Evolutionary conservation across 805 yeast genomes (phyloP).

Genomic region (Wickerhamiella vanderwaltii): DNA sequence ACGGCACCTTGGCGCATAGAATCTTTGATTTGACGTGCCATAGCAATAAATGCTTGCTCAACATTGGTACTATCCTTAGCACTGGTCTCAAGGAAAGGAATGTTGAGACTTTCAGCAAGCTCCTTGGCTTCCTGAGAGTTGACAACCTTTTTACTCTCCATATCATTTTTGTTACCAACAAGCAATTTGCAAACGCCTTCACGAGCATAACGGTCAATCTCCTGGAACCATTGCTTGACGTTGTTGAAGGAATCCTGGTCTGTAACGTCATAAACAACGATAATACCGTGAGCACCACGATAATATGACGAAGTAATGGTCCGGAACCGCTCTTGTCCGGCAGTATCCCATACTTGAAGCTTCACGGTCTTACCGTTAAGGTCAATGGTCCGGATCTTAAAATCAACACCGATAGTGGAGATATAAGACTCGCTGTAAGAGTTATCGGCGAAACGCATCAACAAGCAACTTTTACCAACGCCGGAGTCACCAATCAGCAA

Average conservation of each 20-base stretch:
- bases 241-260: slow-evolving; percentile 81
- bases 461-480: slow-evolving; percentile 92
- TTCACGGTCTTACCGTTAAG: slow-evolving; percentile 95
- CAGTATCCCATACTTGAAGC: slow-evolving; percentile 98
- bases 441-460: slow-evolving; percentile 92
- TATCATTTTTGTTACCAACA: slow-evolving; percentile 94
- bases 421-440: slow-evolving; percentile 94
- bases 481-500: slow-evolving; percentile 97
- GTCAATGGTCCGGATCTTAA: slow-evolving; percentile 54
- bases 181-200: slow-evolving; percentile 92
- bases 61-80: slow-evolving; percentile 93
- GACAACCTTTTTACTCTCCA: slow-evolving; percentile 86
- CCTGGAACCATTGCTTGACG: slow-evolving; percentile 97
- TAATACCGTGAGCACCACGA: slow-evolving; percentile 98
- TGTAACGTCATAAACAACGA: slow-evolving; percentile 94
- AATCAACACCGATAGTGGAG: slow-evolving; percentile 96
- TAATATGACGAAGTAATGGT: slow-evolving; percentile 95
- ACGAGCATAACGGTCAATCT: slow-evolving; percentile 95
- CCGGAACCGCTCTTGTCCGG: slow-evolving; percentile 97
- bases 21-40: slow-evolving; percentile 97
- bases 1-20: slow-evolving; percentile 53
- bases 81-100: slow-evolving; percentile 92
- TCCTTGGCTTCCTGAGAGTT: slow-evolving; percentile 12
- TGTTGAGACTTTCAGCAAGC: slow-evolving; percentile 32
- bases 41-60: slow-evolving; percentile 95